Evolutionary conservation across 2,329 filamentous ascomycete genomes (phyloP).

Genomic region (Pseudogymnoascus sp.): DNA sequence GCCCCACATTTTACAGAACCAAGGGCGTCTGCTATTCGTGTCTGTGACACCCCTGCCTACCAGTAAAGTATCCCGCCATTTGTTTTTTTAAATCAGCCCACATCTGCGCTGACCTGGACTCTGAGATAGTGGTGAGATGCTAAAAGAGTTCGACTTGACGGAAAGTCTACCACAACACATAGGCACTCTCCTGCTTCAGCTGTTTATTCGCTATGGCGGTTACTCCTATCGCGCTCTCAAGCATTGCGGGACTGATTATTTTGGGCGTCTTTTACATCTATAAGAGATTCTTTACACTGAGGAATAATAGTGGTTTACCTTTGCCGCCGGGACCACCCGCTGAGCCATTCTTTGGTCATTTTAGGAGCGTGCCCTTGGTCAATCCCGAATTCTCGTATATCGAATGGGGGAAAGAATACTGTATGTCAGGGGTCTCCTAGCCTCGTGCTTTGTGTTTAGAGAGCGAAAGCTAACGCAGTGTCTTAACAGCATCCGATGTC

Average conservation of each 20-base stretch:
- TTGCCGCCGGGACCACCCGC: slow-evolving; percentile 22
- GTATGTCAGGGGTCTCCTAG: slow-evolving; percentile 12
- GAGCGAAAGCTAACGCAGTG: neutral
- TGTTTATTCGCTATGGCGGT: neutral
- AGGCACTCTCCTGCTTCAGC: neutral
- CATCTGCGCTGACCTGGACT: neutral
- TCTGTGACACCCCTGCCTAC: neutral
- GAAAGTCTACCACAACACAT: neutral
- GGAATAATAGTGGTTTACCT: slow-evolving; percentile 14
- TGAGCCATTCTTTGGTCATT: slow-evolving; percentile 22
- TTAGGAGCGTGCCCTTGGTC: slow-evolving; percentile 18
- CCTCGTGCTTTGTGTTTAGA: slow-evolving; percentile 10
- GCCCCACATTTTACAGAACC: neutral
- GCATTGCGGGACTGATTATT: neutral
- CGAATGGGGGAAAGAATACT: slow-evolving; percentile 21
- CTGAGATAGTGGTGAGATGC: neutral
- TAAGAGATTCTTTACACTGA: slow-evolving; percentile 5
- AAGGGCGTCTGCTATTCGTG: neutral
- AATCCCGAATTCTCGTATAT: slow-evolving; percentile 21
- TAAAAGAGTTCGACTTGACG: neutral
- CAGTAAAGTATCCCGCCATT: neutral
- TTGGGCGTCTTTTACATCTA: neutral
- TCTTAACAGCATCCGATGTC: slow-evolving; percentile 13
- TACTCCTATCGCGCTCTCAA: neutral
- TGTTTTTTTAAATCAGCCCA: neutral